phyloP scores from a whole-genome alignment of 805 yeast genomes.

The Wickerhamiella siamensis region DNA sequence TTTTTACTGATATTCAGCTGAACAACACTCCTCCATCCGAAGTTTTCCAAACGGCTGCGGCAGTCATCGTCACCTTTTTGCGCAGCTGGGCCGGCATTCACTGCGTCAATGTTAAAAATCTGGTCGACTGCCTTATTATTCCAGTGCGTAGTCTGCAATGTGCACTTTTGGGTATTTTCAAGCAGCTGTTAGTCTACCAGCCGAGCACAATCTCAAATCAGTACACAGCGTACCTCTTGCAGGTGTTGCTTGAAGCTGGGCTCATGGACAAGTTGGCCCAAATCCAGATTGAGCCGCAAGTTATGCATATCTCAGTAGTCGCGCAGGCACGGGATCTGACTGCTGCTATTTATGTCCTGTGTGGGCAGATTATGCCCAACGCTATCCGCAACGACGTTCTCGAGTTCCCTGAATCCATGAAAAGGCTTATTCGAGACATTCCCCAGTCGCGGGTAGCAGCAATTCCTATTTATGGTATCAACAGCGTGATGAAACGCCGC shows the following conservation, averaged over 20 bases:
- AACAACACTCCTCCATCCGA: slow-evolving; percentile 32
- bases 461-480: slow-evolving; percentile 35
- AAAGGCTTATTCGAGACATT: background rate
- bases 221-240: slow-evolving; percentile 46
- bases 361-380: slow-evolving; percentile 41
- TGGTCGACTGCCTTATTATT: slow-evolving; percentile 15
- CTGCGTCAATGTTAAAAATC: slow-evolving; percentile 43
- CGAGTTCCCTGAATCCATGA: slow-evolving; percentile 15
- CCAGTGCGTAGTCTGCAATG: slow-evolving; percentile 35
- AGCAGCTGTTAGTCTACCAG: slow-evolving; percentile 49
- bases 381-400: slow-evolving; percentile 24
- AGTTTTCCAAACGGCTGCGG: slow-evolving; percentile 45
- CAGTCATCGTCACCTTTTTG: slow-evolving; percentile 43
- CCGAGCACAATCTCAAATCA: slow-evolving; percentile 39
- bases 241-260: slow-evolving; percentile 40
- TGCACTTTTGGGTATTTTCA: slow-evolving; percentile 53
- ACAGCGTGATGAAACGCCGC: slow-evolving; percentile 16
- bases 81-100: slow-evolving; percentile 65
- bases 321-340: slow-evolving; percentile 51
- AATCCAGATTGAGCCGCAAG: slow-evolving; percentile 28
- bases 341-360: slow-evolving; percentile 44
- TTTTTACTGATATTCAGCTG: slow-evolving; percentile 51
- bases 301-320: slow-evolving; percentile 31
- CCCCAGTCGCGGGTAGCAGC: slow-evolving; percentile 19
- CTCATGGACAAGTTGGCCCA: slow-evolving; percentile 34